Percentiles rank a stretch among this genome's conserved stretches.
Evolutionary conservation across 2,329 filamentous ascomycete genomes (phyloP).

Genomic region (Mycosphaerella sp.): DNA sequence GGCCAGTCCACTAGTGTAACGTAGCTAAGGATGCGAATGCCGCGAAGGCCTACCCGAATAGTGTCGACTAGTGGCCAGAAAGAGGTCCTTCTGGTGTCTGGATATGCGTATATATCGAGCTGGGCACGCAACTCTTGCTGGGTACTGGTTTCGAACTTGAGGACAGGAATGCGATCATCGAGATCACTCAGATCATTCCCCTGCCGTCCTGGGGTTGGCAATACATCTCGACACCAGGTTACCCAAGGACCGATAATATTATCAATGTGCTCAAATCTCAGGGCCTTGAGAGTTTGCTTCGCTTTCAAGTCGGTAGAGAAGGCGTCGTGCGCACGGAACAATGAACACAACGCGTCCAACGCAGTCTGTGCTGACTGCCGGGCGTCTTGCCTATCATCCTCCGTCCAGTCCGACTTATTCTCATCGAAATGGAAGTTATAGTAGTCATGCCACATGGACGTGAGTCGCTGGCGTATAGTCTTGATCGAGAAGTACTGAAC

Average conservation of each 20-base stretch:
- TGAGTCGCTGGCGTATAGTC: slow-evolving; percentile 1
- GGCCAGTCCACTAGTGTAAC: slow-evolving; percentile 14
- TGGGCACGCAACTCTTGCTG: background rate
- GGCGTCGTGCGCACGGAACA: too few species aligned
- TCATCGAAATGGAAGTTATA: background rate
- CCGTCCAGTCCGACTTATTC: too few species aligned
- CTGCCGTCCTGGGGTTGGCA: background rate
- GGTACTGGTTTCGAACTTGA: background rate
- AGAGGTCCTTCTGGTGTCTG: background rate
- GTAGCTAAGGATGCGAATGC: slow-evolving; percentile 6
- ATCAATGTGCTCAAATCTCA: too few species aligned
- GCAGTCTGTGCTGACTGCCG: too few species aligned
- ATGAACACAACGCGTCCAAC: too few species aligned
- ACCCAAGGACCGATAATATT: background rate
- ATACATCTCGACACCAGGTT: slow-evolving; percentile 1
- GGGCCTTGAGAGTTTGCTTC: too few species aligned
- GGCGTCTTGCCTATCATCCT: too few species aligned
- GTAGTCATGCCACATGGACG: slow-evolving; percentile 3
- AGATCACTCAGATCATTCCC: background rate
- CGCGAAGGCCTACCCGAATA: slow-evolving; percentile 1
- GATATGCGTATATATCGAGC: slow-evolving; percentile 3
- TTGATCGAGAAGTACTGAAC: background rate
- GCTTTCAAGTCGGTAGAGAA: too few species aligned
- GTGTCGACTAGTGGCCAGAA: slow-evolving; percentile 11
- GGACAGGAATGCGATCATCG: background rate